Conservation (phyloP, 2,329 filamentous ascomycete genomes). For the Coniochaeta prunicola region DNA sequence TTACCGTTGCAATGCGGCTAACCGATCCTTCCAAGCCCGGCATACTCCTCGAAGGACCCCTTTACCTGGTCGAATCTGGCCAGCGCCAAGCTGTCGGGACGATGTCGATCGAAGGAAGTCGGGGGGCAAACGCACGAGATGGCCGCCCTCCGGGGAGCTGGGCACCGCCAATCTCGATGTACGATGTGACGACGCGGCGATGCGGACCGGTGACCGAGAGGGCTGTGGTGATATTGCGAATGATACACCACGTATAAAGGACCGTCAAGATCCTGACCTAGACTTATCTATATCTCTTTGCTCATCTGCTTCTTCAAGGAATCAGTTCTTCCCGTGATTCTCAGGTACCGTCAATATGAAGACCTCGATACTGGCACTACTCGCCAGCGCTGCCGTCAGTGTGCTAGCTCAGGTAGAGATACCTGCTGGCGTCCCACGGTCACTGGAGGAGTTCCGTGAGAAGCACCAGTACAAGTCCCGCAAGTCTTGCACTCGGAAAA, state of each 20-base stretch:
- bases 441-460: slow-evolving; percentile 27
- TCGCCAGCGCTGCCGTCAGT: slow-evolving; percentile 17
- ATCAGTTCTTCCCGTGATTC: background rate
- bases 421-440: slow-evolving; percentile 25
- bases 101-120: background rate
- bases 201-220: background rate
- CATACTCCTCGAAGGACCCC: background rate
- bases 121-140: background rate
- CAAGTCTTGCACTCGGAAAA: slow-evolving; percentile 14
- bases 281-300: background rate
- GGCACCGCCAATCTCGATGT: background rate
- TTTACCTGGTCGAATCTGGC: background rate
- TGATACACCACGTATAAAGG: background rate
- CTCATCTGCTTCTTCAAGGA: background rate
- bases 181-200: background rate
- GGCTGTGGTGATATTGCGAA: background rate
- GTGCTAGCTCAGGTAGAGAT: slow-evolving; percentile 16
- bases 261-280: background rate
- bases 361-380: slow-evolving; percentile 8
- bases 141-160: background rate
- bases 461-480: slow-evolving; percentile 27
- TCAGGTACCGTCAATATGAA: slow-evolving; percentile 10
- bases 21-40: background rate
- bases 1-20: background rate
- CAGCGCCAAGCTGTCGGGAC: background rate